Base-by-base conservation (phyloP, 306 rosid genomes). In the Senna siamea region DNA sequence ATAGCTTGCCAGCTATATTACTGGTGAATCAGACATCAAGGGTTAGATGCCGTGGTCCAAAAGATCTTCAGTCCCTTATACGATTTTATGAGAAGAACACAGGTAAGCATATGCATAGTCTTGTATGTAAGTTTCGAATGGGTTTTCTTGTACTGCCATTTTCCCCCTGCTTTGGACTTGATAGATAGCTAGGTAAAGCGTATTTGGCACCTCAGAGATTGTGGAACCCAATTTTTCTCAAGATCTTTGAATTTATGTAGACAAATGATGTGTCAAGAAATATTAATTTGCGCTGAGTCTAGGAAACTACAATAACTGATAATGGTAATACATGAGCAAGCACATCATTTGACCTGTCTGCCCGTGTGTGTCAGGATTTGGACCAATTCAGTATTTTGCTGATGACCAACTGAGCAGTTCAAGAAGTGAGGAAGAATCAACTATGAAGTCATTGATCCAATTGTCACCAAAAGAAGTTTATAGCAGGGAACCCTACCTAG, bases 1-100 rank as follows among this genome's bases (percentile, higher is more conserved):
- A 79, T 70, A 82, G 98, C 82, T 57, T 90, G 73, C 98, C 98
- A 2, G 87, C 96, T 4, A 68, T 89, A 63, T 55, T 92, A 74
- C 63, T 92, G 60, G 85, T 90, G 75, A 92, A 92, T 62, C 83
- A 82, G 81, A 88, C 91, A 4, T 80, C 84, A 46, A 66, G 81
- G 47, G n/a, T 86, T 51, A 91, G 85, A 73, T 88, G 88, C 85
- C 80, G 22, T 32, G 96, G 96, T 38, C 81, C 70, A 3, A 87
- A 88, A 66, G 77, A 71, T 84, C 76, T 86, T 7, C 28, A 1
- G 35, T 73, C 79, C 72, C 83, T 92, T 2, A 61, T 78, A 30
- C 85, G 80, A 69, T 92, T 90, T 80, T 92, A 90, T 68, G 80
- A 79, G 85, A 85, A 72, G 76, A 85, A 83, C 65, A 77, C 90